Percentiles rank a stretch among this genome's conserved stretches.
phyloP scores from a whole-genome alignment of 2,329 filamentous ascomycete genomes.

The Bipolaris bicolor region DNA sequence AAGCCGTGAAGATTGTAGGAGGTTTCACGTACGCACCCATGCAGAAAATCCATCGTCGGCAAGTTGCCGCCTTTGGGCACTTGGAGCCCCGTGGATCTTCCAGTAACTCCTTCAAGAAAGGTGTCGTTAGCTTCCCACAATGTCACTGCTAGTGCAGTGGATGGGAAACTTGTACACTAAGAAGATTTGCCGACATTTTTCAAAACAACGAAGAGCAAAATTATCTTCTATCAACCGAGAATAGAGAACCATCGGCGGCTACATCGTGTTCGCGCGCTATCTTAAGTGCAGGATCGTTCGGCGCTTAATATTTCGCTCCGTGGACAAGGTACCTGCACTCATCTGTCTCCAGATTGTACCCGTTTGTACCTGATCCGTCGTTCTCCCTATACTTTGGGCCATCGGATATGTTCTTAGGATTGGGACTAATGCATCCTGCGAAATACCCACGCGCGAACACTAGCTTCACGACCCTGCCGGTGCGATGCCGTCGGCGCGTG shows the following conservation, averaged over 20 bases:
- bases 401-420: slow-evolving; percentile 19
- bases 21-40: neutral
- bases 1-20: neutral
- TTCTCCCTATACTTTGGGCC: slow-evolving; percentile 14
- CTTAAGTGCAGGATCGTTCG: slow-evolving; percentile 12
- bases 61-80: neutral
- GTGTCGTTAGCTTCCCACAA: neutral
- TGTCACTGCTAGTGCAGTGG: neutral
- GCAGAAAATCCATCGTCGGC: neutral
- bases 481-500: slow-evolving; percentile 17
- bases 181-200: neutral
- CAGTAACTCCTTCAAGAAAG: neutral
- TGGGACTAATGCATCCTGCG: slow-evolving; percentile 26
- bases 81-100: neutral
- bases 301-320: slow-evolving; percentile 32
- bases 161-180: neutral
- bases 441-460: slow-evolving; percentile 23
- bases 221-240: neutral
- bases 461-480: slow-evolving; percentile 7
- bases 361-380: slow-evolving; percentile 25
- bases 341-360: slow-evolving; percentile 30
- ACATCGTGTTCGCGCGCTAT: slow-evolving; percentile 15
- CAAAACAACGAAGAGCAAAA: neutral
- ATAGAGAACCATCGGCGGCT: slow-evolving; percentile 14
- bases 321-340: slow-evolving; percentile 28